Base-by-base conservation (phyloP, 805 yeast species). In the Ogataea salicorniae region DNA sequence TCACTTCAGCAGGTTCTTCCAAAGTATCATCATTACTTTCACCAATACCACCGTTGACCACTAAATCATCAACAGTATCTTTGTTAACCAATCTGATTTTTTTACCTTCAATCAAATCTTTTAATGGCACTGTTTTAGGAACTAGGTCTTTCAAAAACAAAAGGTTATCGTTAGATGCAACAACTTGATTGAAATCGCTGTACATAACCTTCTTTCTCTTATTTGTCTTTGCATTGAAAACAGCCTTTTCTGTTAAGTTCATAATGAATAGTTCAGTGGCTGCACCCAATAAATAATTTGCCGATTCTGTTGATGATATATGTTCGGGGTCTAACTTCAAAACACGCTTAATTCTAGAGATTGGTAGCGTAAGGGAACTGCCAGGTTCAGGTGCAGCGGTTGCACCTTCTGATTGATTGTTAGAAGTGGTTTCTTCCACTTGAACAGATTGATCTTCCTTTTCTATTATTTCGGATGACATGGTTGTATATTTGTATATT, bases 251-350 rank as follows among this genome's bases (percentile, higher is more conserved):
- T 1, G 87, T 75, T 50, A 86, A 72, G 58, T 80, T 78, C 63
- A 81, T 83, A 20, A 86, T 73, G 59, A 87, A 87, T 20, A 84
- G 66, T 57, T 87, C 94, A 0, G 92, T 80, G 8, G 94, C 90
- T n/a, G 84, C 74, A 2, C 87, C 88, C 6, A 87, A 72, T 15
- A 88, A 76, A 60, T 79, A 83, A n/a, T 83, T 87, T 0, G 92
- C 88, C 29, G 81, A 71, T 47, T 79, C 83, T 2, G 89, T 79
- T 2, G 87, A 80, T 2, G 83, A 77, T 6, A 74, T 66, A 54
- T 83, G 84, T 36, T 83, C 90, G 15, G 89, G 87, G 61, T 87
- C 95, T 61, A 83, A 75, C 57, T 84, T 85, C 61, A 87, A 76
- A 46, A 87, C 82, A 55, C 82, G 75, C 58, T 84, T 84, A 54